phyloP scores from a whole-genome alignment of 352 stramenopile genomes.

The Pythium scleroteichum region DNA sequence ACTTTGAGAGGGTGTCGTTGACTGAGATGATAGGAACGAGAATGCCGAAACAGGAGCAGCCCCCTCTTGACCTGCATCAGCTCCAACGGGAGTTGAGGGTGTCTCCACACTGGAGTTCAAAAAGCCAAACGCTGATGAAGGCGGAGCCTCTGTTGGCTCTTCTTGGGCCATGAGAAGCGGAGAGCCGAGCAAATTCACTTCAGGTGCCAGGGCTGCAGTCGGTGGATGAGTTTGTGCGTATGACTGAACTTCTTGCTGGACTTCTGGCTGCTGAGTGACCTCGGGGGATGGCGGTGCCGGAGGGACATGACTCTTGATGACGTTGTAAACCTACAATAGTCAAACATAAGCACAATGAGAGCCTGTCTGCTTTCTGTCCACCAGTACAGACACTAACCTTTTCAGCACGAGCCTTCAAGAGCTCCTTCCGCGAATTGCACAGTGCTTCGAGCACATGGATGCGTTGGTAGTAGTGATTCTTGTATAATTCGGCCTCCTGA shows the following conservation, averaged over 20 bases:
- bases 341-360: no score
- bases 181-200: conserved; percentile 39
- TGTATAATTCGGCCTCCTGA: conserved; percentile 57
- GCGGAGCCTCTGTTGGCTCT: conserved; percentile 31
- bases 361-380: no score
- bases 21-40: conserved; percentile 39
- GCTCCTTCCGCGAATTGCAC: conserved; percentile 66
- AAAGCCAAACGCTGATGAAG: conserved; percentile 41
- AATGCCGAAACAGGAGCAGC: conserved; percentile 47
- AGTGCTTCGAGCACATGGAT: conserved; percentile 58
- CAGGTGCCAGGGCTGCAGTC: conserved; percentile 3
- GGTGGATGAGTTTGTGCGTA: conserved; percentile 7
- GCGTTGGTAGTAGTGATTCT: conserved; percentile 60
- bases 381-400: conserved; percentile 51
- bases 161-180: conserved; percentile 32
- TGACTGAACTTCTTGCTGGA: conserved; percentile 2
- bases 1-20: conserved; percentile 19
- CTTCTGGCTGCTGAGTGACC: neutral
- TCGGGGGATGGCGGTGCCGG: conserved; percentile 21
- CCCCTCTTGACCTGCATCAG: conserved; percentile 2
- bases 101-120: conserved; percentile 25
- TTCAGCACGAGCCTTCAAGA: conserved; percentile 71
- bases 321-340: conserved; percentile 34
- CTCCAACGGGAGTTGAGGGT: conserved; percentile 7
- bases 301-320: conserved; percentile 33